These are phyloP conservation scores for Aspergillus tamarii DNA, from an alignment of 2,329 filamentous ascomycete species.

Conservation along the genomic window DNA sequence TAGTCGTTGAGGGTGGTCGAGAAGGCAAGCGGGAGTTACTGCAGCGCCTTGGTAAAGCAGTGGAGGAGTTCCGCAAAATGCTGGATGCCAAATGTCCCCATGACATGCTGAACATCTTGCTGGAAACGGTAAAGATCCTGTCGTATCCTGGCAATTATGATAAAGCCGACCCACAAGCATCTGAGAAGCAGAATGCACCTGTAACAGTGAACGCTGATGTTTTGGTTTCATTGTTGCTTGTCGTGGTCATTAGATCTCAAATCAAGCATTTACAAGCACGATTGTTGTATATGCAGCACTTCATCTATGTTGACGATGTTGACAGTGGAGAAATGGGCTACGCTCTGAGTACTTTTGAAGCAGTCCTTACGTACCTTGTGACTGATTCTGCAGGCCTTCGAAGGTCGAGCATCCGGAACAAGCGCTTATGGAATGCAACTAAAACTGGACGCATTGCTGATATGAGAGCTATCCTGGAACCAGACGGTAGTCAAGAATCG, in stretches of 20 bases:
- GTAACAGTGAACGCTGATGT: constrained; percentile 84
- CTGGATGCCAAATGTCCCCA: constrained; percentile 75
- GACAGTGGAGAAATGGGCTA: constrained; percentile 97
- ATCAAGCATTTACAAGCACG: constrained; percentile 85
- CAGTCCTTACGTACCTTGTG: constrained; percentile 84
- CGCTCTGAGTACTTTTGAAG: constrained; percentile 92
- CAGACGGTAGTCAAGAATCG: constrained; percentile 54
- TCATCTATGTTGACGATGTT: constrained; percentile 97
- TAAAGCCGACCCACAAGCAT: constrained; percentile 42
- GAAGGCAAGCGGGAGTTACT: constrained; percentile 81
- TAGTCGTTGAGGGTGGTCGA: constrained; percentile 77
- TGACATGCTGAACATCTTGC: constrained; percentile 81
- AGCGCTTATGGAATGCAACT: constrained; percentile 82
- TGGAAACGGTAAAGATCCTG: constrained; percentile 80
- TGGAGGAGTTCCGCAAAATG: constrained; percentile 90
- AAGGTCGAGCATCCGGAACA: constrained; percentile 83
- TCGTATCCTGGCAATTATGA: constrained; percentile 63
- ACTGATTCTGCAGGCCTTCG: constrained; percentile 80
- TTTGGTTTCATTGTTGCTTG: constrained; percentile 84
- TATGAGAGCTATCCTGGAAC: constrained; percentile 79
- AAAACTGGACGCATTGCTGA: constrained; percentile 75
- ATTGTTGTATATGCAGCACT: constrained; percentile 92
- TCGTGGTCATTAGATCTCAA: constrained; percentile 90
- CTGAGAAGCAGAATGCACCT: constrained; percentile 58
- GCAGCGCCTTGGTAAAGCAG: constrained; percentile 72